Evolutionary conservation across 176 grass and related monocot genomes (phyloP).

Genomic region (Ensete glaucum): DNA sequence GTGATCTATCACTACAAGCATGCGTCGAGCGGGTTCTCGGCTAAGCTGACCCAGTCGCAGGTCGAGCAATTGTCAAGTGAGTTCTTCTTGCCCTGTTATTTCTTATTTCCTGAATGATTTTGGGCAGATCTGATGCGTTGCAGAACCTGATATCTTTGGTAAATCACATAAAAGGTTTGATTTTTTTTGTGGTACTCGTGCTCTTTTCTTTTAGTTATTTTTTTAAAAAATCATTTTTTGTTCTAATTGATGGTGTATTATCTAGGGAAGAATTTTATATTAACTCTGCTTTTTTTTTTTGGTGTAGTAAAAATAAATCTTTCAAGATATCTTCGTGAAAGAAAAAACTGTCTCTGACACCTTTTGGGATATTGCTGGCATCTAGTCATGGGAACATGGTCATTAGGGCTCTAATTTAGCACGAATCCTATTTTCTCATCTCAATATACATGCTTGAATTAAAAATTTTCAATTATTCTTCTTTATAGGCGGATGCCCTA

Average conservation of each 20-base stretch:
- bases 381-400: background rate
- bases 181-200: too few species aligned
- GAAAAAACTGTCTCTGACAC: too few species aligned
- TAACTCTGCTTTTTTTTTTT: too few species aligned
- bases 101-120: background rate
- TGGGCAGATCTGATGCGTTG: background rate
- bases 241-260: too few species aligned
- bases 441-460: background rate
- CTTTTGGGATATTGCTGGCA: too few species aligned
- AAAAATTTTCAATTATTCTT: background rate
- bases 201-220: too few species aligned
- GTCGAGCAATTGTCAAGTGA: conserved; percentile 57
- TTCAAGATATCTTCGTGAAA: too few species aligned
- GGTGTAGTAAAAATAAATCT: too few species aligned
- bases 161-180: too few species aligned
- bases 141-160: too few species aligned
- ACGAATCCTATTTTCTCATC: background rate
- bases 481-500: background rate
- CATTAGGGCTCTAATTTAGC: background rate
- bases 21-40: conserved; percentile 66
- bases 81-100: conserved; percentile 9
- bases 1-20: conserved; percentile 69
- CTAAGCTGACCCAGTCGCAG: conserved; percentile 60
- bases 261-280: too few species aligned
- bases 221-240: too few species aligned